phyloP scores from a whole-genome alignment of 2,329 filamentous ascomycete species.

The Capronia americana region DNA sequence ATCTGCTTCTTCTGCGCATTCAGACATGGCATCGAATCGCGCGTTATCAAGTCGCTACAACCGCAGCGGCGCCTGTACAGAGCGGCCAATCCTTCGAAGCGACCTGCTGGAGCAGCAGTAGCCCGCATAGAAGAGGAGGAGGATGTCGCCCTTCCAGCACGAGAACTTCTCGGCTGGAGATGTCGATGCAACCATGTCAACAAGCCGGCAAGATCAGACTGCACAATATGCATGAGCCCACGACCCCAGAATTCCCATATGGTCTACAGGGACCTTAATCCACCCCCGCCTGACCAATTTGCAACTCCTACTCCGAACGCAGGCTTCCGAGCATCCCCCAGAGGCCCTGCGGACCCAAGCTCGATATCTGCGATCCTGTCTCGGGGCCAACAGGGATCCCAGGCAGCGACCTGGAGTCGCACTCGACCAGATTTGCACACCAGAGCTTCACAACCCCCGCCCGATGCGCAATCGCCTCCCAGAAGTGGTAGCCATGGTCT shows the following conservation, averaged over 20 bases:
- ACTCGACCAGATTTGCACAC: not conserved
- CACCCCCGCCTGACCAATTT: slow-evolving; percentile 8
- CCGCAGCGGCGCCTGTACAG: slow-evolving; percentile 46
- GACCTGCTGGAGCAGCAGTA: slow-evolving; percentile 43
- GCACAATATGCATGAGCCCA: slow-evolving; percentile 43
- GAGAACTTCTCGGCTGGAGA: slow-evolving; percentile 31
- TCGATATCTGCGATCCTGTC: slow-evolving; percentile 60
- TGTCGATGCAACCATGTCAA: slow-evolving; percentile 36
- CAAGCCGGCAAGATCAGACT: slow-evolving; percentile 32
- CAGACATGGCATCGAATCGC: slow-evolving; percentile 39
- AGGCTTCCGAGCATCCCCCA: not conserved
- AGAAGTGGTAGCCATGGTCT: not conserved
- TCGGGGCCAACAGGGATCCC: slow-evolving; percentile 54
- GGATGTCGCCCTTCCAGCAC: slow-evolving; percentile 23
- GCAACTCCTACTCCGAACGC: not conserved
- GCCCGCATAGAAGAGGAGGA: slow-evolving; percentile 37
- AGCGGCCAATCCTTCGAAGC: slow-evolving; percentile 41
- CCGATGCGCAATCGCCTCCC: not conserved
- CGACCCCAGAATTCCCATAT: slow-evolving; percentile 36
- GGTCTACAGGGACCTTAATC: slow-evolving; percentile 22
- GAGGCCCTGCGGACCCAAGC: not conserved
- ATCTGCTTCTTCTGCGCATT: slow-evolving; percentile 49
- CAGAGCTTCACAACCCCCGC: not conserved
- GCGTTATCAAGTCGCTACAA: slow-evolving; percentile 35
- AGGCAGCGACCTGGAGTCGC: not conserved